phyloP scores from a whole-genome alignment of 1,284 basidiomycete genomes.

The Sanghuangporus sanghuang region DNA sequence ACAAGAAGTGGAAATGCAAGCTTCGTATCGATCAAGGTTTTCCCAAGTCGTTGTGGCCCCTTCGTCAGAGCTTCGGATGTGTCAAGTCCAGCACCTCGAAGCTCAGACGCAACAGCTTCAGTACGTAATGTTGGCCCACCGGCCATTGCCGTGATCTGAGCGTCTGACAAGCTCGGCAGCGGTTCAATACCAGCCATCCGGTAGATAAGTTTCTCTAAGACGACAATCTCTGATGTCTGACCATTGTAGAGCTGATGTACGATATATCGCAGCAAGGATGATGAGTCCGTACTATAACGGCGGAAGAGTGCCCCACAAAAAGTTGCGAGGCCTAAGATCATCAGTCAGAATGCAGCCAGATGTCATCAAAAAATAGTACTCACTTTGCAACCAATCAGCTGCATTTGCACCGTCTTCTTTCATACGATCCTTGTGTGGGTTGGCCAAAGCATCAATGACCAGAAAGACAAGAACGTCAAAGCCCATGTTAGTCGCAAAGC shows the following conservation, averaged over 20 bases:
- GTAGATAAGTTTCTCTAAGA: slow-evolving; percentile 88
- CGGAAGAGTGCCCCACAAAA: slow-evolving; percentile 93
- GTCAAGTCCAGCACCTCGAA: slow-evolving; percentile 67
- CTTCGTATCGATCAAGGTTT: slow-evolving; percentile 62
- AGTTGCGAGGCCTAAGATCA: slow-evolving; percentile 70
- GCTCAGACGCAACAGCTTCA: slow-evolving; percentile 74
- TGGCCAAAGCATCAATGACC: slow-evolving; percentile 84
- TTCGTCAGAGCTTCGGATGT: slow-evolving; percentile 53
- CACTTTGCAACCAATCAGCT: slow-evolving; percentile 92
- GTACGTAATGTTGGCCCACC: slow-evolving; percentile 85
- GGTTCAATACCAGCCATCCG: slow-evolving; percentile 96
- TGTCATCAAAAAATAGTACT: slow-evolving; percentile 27
- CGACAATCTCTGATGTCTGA: slow-evolving; percentile 85
- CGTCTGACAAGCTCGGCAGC: slow-evolving; percentile 82
- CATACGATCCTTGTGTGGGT: slow-evolving; percentile 78
- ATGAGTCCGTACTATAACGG: slow-evolving; percentile 80
- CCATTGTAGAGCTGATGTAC: slow-evolving; percentile 84
- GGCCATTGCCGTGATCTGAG: slow-evolving; percentile 85
- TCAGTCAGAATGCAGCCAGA: neutral
- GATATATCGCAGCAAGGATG: slow-evolving; percentile 85
- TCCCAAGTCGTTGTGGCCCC: slow-evolving; percentile 65
- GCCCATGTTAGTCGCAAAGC: slow-evolving; percentile 87
- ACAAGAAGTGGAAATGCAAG: slow-evolving; percentile 82
- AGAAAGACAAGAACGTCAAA: slow-evolving; percentile 92
- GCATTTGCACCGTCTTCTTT: slow-evolving; percentile 93